These are phyloP conservation scores for Cryphonectria parasitica DNA, from an alignment of 2,329 filamentous ascomycete species.

Conservation along the genomic window DNA sequence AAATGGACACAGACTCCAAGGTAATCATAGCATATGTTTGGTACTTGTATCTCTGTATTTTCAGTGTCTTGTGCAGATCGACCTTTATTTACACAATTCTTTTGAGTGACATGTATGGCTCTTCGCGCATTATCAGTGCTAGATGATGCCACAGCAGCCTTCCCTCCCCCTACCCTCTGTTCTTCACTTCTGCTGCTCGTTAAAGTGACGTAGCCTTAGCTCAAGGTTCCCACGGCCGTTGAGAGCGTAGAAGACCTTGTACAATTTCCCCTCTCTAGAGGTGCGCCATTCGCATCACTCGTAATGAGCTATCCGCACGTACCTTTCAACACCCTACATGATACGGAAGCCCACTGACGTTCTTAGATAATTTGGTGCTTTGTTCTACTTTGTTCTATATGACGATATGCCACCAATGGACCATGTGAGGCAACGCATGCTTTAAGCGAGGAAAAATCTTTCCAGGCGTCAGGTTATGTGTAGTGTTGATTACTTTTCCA, in stretches of 20 bases:
- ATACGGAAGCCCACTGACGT: neutral
- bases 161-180: too few relatives aligned
- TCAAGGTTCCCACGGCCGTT: neutral
- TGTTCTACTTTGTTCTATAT: neutral
- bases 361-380: neutral
- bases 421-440: neutral
- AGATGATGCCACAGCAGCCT: neutral
- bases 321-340: neutral
- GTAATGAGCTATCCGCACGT: neutral
- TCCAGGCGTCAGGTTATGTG: neutral
- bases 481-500: too few relatives aligned
- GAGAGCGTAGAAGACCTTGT: neutral
- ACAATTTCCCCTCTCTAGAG: too few relatives aligned
- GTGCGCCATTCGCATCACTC: too few relatives aligned
- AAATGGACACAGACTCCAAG: too few relatives aligned
- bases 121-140: neutral
- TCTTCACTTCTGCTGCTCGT: neutral
- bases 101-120: neutral
- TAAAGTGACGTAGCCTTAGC: neutral
- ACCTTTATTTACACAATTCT: too few relatives aligned
- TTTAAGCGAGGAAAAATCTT: neutral
- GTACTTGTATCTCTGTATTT: too few relatives aligned
- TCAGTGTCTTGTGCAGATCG: too few relatives aligned
- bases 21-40: too few relatives aligned
- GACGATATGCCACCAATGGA: neutral